Conservation (phyloP, 345 rosid genomes). For the Citrus trifoliata region DNA sequence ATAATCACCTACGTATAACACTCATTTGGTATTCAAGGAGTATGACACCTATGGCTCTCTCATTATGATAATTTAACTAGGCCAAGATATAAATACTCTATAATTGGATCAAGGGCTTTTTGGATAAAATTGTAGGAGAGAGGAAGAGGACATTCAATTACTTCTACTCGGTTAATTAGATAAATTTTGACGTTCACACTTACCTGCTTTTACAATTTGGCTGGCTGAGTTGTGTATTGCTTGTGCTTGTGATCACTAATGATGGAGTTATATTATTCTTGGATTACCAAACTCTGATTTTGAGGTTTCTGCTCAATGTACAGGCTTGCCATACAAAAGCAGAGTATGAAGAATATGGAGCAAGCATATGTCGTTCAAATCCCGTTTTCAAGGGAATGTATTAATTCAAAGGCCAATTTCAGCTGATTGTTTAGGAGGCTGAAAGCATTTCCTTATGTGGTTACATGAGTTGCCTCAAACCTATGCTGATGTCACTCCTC, state of each 20-base stretch:
- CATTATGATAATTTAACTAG: background rate
- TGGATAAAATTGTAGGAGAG: background rate
- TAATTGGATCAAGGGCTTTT: background rate
- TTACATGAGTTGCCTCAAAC: constrained; percentile 10
- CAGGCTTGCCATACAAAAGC: constrained; percentile 99
- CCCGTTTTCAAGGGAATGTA: constrained; percentile 99
- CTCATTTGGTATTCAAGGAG: background rate
- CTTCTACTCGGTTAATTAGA: background rate
- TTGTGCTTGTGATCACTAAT: background rate
- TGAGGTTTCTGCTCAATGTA: background rate
- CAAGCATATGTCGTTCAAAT: constrained; percentile 98
- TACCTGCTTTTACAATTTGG: background rate
- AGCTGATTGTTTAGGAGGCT: background rate
- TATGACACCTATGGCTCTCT: background rate
- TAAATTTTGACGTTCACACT: background rate
- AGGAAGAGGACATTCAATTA: background rate
- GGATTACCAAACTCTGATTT: background rate
- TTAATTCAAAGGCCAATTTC: constrained; percentile 28
- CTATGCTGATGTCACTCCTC: background rate
- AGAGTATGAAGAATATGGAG: constrained; percentile 96
- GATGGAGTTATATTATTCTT: background rate
- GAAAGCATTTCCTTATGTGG: background rate
- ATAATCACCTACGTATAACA: background rate
- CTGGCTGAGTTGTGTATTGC: background rate
- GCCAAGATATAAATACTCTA: background rate